Conservation (phyloP, 495 filamentous ascomycete species). For the Pseudotulostoma volvatum region DNA sequence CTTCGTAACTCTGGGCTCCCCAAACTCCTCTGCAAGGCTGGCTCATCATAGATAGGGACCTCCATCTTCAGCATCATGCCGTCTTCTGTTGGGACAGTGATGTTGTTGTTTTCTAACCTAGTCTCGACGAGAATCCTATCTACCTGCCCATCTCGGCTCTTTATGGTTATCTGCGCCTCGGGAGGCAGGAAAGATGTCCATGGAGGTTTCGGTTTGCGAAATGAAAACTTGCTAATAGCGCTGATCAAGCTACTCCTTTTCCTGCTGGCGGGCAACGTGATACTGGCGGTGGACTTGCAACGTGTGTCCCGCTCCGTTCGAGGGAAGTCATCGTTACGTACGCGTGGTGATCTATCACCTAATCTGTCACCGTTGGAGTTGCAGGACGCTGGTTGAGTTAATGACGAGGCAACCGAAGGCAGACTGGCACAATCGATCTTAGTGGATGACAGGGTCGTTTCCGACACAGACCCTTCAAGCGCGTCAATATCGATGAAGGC, state of each 20-base stretch:
- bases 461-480: constrained; percentile 16
- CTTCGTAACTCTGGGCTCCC: constrained; percentile 32
- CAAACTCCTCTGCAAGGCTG: constrained; percentile 25
- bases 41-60: constrained; percentile 23
- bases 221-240: constrained; percentile 25
- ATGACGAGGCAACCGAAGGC: constrained; percentile 26
- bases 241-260: constrained; percentile 22
- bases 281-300: constrained; percentile 19
- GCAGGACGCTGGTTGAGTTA: constrained; percentile 27
- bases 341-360: constrained; percentile 2
- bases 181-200: constrained; percentile 18
- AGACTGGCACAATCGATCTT: constrained; percentile 20
- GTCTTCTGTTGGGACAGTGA: constrained; percentile 4
- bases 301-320: constrained; percentile 4
- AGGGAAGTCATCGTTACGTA: background rate
- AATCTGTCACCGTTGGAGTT: constrained; percentile 24
- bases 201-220: constrained; percentile 22
- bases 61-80: constrained; percentile 17
- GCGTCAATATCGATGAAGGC: background rate
- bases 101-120: constrained; percentile 3
- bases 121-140: constrained; percentile 19
- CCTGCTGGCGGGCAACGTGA: constrained; percentile 16
- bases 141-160: constrained; percentile 10
- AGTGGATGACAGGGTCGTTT: constrained; percentile 23
- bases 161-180: constrained; percentile 14